Evolutionary conservation across 805 yeast genomes (phyloP).

Genomic region (Pichia kluyveri): DNA sequence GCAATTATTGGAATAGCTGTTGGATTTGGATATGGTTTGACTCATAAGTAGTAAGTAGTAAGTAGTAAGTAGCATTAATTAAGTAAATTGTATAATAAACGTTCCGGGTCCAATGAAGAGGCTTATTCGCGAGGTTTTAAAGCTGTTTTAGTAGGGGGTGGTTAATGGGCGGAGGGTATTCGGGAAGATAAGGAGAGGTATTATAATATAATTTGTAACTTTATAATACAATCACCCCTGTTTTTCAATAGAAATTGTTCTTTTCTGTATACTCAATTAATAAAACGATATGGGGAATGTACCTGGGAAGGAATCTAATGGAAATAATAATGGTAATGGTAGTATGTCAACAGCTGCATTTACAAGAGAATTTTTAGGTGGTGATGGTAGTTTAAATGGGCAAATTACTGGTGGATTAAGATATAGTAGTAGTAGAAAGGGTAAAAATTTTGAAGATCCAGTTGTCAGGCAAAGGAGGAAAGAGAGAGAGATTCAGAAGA

Average conservation of each 20-base stretch:
- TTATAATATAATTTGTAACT: too few species aligned
- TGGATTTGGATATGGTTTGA: conserved; percentile 21
- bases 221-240: background rate
- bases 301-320: conserved; percentile 4
- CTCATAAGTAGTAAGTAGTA: background rate
- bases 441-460: background rate
- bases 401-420: background rate
- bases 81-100: background rate
- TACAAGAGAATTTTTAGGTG: background rate
- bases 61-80: background rate
- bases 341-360: conserved; percentile 1
- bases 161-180: too few species aligned
- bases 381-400: background rate
- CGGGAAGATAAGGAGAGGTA: too few species aligned
- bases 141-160: too few species aligned
- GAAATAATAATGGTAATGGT: background rate
- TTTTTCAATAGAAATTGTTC: background rate
- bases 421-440: background rate
- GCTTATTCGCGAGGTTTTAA: too few species aligned
- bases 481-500: conserved; percentile 46
- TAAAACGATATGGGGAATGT: conserved; percentile 4
- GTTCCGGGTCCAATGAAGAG: too few species aligned
- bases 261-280: background rate
- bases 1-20: conserved; percentile 18
- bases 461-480: conserved; percentile 21